Evolutionary conservation across 306 rosid genomes (phyloP).

Genomic region (Rosa rugosa): DNA sequence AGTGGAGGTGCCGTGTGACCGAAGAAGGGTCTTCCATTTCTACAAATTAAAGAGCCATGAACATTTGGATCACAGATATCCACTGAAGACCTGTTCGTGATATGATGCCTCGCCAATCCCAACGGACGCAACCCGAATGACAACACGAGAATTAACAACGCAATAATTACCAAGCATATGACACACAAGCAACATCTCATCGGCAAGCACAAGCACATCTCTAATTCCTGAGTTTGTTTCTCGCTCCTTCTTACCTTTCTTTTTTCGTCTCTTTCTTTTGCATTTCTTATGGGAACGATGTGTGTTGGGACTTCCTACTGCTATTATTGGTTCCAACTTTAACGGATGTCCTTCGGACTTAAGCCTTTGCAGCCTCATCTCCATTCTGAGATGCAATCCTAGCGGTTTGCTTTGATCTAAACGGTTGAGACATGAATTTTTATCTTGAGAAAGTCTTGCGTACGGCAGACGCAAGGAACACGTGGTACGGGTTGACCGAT

Average conservation of each 20-base stretch:
- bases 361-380: too few species aligned
- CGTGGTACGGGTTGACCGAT: too few species aligned
- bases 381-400: too few species aligned
- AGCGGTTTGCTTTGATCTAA: too few species aligned
- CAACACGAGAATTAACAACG: background rate
- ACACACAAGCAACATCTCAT: background rate
- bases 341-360: too few species aligned
- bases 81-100: background rate
- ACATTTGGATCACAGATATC: background rate
- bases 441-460: too few species aligned
- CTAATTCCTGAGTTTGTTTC: background rate
- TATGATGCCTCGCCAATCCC: background rate
- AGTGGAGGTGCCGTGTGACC: conserved; percentile 24
- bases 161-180: background rate
- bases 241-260: background rate
- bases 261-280: background rate
- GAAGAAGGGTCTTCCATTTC: conserved; percentile 27
- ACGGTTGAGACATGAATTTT: too few species aligned
- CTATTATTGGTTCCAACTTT: too few species aligned
- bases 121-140: background rate
- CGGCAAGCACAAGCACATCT: background rate
- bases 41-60: background rate
- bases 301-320: too few species aligned
- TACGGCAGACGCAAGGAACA: too few species aligned
- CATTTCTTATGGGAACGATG: background rate